Evolutionary conservation across 805 yeast genomes (phyloP), one percentile per base, ranked within the genome.

Genomic region (Kazachstania viticola): DNA sequence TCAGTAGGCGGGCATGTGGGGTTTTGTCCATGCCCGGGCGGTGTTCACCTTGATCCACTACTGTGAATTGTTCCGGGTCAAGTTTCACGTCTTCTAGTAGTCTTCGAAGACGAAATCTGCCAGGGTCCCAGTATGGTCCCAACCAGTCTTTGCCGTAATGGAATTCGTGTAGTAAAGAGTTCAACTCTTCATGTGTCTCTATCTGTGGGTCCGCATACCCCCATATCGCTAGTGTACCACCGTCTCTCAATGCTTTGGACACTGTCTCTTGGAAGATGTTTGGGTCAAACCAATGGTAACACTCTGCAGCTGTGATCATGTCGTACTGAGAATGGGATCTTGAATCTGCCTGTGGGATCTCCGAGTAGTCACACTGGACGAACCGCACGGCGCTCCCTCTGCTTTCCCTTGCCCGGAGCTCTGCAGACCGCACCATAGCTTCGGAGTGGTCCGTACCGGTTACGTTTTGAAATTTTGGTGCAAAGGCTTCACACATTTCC

Each of bases 81-180:
- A 51, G 32, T 5, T 35, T 29, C 14, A 32, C 33, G 17, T 45
- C 44, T 15, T 27, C 31, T 39, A 69, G 63, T 35, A 64, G 46
- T 5, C 58, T 39, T 31, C 75, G 58, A 21, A 87, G 53, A 11
- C 68, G 57, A 5, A 48, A 33, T 29, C 94, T 62, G 0, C 95
- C 96, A 0, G 94, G 91, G 42, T 82, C 80, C 96, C 96, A 87
- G 48, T 72, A 72, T 12, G 52, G 46, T 0, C 87, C 87, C 28
- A 79, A 50, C 27, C 48, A 58, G 3, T 53, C 47, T 0, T 69
- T 71, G 7, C 56, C 64, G 42, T 74, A 75, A 9, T 70, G 61
- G 43, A 68, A 71, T 18, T 73, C 67, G 19, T n/a, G n/a, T n/a
- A n/a, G n/a, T n/a, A n/a, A n/a, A n/a, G n/a, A n/a, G n/a, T n/a